A percentile compares a stretch with the other conserved stretches of the same genome.
Evolutionary conservation across 2,329 filamentous ascomycete genomes (phyloP).

Genomic region (Diplocarpon mali): DNA sequence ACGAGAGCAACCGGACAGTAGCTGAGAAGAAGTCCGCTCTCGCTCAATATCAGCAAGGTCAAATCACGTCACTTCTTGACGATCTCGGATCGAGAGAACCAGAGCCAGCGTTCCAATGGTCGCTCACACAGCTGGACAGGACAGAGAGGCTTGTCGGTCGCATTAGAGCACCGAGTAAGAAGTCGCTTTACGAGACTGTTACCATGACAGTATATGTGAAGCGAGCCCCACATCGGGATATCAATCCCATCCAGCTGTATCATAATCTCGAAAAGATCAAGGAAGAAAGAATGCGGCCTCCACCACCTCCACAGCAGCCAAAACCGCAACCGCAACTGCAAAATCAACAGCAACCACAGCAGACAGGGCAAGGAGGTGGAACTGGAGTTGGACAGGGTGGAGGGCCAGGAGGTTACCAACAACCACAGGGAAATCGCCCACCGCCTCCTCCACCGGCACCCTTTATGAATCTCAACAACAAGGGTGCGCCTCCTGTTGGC

Average conservation of each 20-base stretch:
- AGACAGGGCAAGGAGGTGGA: not conserved
- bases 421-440: not conserved
- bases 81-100: conserved; percentile 16
- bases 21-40: conserved; percentile 23
- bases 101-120: conserved; percentile 23
- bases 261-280: conserved; percentile 15
- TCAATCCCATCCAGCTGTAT: conserved; percentile 14
- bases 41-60: conserved; percentile 18
- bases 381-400: not conserved
- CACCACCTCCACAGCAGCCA: conserved; percentile 6
- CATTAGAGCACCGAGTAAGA: conserved; percentile 9
- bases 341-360: too few species aligned
- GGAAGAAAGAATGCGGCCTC: conserved; percentile 8
- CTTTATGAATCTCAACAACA: not conserved
- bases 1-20: conserved; percentile 16
- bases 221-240: conserved; percentile 12
- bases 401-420: conserved; percentile 1
- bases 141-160: conserved; percentile 2
- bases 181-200: conserved; percentile 15
- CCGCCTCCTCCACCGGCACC: not conserved
- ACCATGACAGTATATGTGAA: conserved; percentile 23
- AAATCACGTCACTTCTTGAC: conserved; percentile 24
- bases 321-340: conserved; percentile 2
- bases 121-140: conserved; percentile 21
- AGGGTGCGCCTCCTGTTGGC: not conserved